These are phyloP conservation scores for Anaeramoeba ignava DNA, from an alignment of 78 protist genomes.

Conservation along the genomic window DNA sequence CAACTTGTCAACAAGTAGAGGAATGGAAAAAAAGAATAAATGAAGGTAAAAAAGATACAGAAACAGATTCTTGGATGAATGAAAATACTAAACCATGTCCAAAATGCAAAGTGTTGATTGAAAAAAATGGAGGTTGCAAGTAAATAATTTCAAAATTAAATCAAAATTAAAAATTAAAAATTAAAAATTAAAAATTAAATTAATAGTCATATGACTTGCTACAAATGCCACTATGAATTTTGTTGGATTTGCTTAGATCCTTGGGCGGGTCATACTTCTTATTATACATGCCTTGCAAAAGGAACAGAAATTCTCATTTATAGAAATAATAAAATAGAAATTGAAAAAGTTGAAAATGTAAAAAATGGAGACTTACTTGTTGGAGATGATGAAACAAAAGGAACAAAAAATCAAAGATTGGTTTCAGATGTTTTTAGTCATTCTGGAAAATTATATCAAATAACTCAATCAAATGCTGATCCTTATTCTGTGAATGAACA, in stretches of 20 bases:
- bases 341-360: too few species aligned
- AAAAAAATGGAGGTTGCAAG: constrained; percentile 78
- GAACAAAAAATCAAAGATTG: too few species aligned
- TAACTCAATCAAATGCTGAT: too few species aligned
- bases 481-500: too few species aligned
- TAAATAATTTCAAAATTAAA: neutral
- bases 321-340: too few species aligned
- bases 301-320: too few species aligned
- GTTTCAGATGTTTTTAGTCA: too few species aligned
- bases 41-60: constrained; percentile 18
- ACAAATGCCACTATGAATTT: constrained; percentile 42
- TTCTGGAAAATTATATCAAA: too few species aligned
- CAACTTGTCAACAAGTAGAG: constrained; percentile 8
- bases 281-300: too few species aligned
- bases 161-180: too few species aligned
- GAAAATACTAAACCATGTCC: constrained; percentile 50
- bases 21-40: neutral
- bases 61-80: constrained; percentile 6
- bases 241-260: constrained; percentile 66
- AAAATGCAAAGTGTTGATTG: constrained; percentile 44
- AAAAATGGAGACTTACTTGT: too few species aligned
- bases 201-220: constrained; percentile 51
- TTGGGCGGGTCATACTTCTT: neutral
- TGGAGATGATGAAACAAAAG: too few species aligned
- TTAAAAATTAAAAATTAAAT: neutral